phyloP scores from a whole-genome alignment of 2,329 filamentous ascomycete species.

The Cercospora canescens region DNA sequence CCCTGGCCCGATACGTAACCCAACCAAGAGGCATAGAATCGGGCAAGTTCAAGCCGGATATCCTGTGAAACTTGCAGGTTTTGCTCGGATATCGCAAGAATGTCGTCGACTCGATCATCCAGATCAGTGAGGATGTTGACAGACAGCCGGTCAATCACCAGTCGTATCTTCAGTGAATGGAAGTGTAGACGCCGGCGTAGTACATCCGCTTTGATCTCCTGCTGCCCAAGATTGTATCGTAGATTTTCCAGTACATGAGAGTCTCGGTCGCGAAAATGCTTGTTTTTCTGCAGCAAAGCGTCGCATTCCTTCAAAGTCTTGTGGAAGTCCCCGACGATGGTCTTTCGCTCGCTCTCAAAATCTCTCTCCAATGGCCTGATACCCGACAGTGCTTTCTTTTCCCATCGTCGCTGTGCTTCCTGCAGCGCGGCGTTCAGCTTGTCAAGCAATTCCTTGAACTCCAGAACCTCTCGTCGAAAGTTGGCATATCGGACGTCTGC shows the following conservation, averaged over 20 bases:
- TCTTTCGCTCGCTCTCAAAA: conserved; percentile 21
- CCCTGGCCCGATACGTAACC: conserved; percentile 14
- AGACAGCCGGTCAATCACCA: conserved; percentile 22
- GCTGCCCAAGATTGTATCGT: conserved; percentile 18
- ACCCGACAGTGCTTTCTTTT: background rate
- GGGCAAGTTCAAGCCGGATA: conserved; percentile 19
- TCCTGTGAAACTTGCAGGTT: conserved; percentile 11
- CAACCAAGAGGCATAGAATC: conserved; percentile 13
- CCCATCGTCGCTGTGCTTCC: conserved; percentile 19
- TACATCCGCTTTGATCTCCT: conserved; percentile 21
- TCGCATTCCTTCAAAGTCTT: conserved; percentile 26
- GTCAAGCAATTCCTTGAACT: conserved; percentile 21
- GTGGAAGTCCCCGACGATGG: conserved; percentile 26
- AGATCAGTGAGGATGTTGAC: conserved; percentile 22
- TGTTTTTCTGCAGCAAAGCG: conserved; percentile 23
- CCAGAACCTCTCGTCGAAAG: conserved; percentile 26
- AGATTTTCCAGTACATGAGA: conserved; percentile 23
- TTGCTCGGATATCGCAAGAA: conserved; percentile 20
- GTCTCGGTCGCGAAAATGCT: conserved; percentile 16
- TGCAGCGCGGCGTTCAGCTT: conserved; percentile 19
- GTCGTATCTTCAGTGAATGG: conserved; percentile 26
- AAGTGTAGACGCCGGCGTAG: conserved; percentile 25
- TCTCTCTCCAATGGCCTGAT: conserved; percentile 18
- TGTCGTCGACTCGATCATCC: conserved; percentile 23
- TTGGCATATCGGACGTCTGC: conserved; percentile 23